Base-by-base conservation (phyloP, 306 rosid genomes). In the Cicer chorassanicum region DNA sequence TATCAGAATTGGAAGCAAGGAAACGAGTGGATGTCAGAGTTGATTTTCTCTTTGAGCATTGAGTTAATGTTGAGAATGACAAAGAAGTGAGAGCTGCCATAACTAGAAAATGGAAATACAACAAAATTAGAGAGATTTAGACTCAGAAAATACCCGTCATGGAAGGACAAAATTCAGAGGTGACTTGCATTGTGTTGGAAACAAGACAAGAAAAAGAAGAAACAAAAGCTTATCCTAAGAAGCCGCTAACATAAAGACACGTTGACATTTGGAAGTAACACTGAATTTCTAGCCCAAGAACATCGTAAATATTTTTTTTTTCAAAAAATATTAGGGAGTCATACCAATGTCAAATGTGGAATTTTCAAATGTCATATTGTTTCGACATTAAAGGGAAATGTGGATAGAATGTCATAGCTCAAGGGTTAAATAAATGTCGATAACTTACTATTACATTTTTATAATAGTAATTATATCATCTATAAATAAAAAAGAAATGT, bases 61-160 rank as follows among this genome's bases (percentile, higher is more conserved):
- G 91, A 76, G 59, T 77, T 2, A 85, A 39, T 7, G 86, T 85
- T 40, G 96, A 89, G 78, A 91, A 87, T 39, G 96, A 87, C 57
- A 89, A 57, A 65, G 96, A 85, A 82, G 84, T 81, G 62, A 93
- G 83, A 42, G 96, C 88, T 1, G 93, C 97, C 98, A 91, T 93
- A 65, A 8, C 36, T 14, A 3, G 53, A 9, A 40, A 48, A 24
- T 64, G 71, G 8, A 63, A 64, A 60, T 42, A 43, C 2, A 54
- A 10, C 50, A 48, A 46, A 70, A 46, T 44, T 9, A 48, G 63
- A 74, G 5, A 10, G 2, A 39, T 72, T 56, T 49, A 50, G 24
- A 76, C n/a, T 78, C 42, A 79, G 73, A 61, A 68, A 70, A 5
- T 80, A 76, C 57, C 80, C 48, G 65, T 61, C 65, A 40, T 56